Evolutionary conservation across 306 rosid species (phyloP).

Genomic region (Alnus glutinosa): DNA sequence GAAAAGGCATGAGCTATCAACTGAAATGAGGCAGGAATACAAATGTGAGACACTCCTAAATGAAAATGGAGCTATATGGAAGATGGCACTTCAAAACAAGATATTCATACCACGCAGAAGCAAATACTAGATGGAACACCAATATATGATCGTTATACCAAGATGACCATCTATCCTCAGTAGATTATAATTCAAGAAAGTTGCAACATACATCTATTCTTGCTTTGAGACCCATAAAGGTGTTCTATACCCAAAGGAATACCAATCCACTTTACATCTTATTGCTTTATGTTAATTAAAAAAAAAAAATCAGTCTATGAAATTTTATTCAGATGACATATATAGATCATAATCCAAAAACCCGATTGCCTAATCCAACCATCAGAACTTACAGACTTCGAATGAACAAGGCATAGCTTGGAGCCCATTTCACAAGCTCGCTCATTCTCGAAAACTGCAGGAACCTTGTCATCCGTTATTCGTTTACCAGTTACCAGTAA

Average conservation of each 20-base stretch:
- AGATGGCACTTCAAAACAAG: not conserved
- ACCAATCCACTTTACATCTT: not conserved
- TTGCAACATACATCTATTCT: not conserved
- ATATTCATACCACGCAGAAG: not conserved
- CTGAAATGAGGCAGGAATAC: conserved; percentile 18
- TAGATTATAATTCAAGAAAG: not conserved
- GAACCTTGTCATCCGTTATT: not conserved
- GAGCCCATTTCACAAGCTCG: not conserved
- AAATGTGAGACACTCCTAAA: conserved; percentile 8
- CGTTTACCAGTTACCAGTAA: not conserved
- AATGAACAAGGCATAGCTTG: not conserved
- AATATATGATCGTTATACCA: not conserved
- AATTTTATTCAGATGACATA: not conserved
- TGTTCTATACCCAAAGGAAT: not conserved
- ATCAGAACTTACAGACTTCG: not conserved
- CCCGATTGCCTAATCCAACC: not conserved
- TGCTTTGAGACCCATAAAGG: not conserved
- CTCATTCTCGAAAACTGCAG: not conserved
- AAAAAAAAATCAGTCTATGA: not conserved
- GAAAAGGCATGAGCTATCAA: conserved; percentile 20
- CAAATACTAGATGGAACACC: not conserved
- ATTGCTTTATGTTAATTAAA: not conserved
- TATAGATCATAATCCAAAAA: not conserved
- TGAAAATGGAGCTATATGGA: conserved; percentile 2
- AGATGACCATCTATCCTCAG: not conserved